These are phyloP conservation scores for Chrysoporthe deuterocubensis DNA, from an alignment of 2,329 filamentous ascomycete genomes.

Conservation along the genomic window DNA sequence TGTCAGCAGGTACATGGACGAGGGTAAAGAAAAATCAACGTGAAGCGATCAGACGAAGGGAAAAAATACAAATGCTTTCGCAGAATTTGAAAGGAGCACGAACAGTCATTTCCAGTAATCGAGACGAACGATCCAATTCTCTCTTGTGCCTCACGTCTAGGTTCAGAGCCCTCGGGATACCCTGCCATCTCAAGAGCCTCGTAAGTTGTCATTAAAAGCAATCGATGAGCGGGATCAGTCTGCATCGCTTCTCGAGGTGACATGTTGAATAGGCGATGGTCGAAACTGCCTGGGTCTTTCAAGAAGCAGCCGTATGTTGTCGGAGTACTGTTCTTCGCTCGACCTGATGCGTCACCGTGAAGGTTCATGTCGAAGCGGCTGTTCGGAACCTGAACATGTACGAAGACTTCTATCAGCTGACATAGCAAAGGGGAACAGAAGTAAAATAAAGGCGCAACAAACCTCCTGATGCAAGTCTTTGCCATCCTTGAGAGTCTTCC, in stretches of 20 bases:
- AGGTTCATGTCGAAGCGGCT: constrained; percentile 12
- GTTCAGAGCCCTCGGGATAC: not conserved
- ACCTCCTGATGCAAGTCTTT: not conserved
- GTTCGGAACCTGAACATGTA: not conserved
- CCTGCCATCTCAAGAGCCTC: constrained; percentile 18
- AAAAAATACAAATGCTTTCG: too few species aligned
- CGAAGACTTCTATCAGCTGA: not conserved
- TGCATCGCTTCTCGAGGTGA: constrained; percentile 5
- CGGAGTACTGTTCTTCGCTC: not conserved
- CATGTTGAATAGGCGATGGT: constrained; percentile 2
- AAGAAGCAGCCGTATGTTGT: constrained; percentile 1
- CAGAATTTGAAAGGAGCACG: too few species aligned
- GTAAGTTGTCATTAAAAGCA: constrained; percentile 15
- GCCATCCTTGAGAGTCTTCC: not conserved
- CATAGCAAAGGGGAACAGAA: too few species aligned
- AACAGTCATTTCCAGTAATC: too few species aligned
- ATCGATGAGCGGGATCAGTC: constrained; percentile 8
- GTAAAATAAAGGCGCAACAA: not conserved
- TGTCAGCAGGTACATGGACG: too few species aligned
- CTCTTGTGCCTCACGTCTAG: too few species aligned
- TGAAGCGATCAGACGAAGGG: too few species aligned
- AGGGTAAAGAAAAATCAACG: too few species aligned
- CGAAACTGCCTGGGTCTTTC: constrained; percentile 4
- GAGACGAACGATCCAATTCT: too few species aligned
- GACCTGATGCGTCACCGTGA: constrained; percentile 1